Percentiles rank a stretch among this genome's conserved stretches.
phyloP scores from a whole-genome alignment of 345 rosid genomes.

The Linum trigynum region DNA sequence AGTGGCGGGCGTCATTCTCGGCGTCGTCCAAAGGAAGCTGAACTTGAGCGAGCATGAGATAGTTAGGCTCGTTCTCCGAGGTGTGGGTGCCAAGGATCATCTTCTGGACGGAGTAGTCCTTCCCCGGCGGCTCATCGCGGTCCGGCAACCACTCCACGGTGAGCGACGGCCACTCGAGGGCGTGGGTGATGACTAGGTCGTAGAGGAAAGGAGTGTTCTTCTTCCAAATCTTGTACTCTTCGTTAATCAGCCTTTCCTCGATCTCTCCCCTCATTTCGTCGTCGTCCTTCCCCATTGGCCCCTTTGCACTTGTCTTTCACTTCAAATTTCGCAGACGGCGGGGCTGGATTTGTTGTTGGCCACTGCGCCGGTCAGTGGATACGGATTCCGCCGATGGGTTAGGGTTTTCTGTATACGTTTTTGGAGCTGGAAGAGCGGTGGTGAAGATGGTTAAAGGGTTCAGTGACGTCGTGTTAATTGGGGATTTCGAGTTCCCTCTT shows the following conservation, averaged over 20 bases:
- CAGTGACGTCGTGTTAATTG: no score
- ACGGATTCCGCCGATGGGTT: no score
- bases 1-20: conserved; percentile 86
- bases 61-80: conserved; percentile 94
- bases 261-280: conserved; percentile 95
- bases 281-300: conserved; percentile 77
- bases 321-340: no score
- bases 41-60: conserved; percentile 91
- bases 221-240: conserved; percentile 99
- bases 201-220: conserved; percentile 97
- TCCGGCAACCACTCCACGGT: conserved; percentile 95
- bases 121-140: conserved; percentile 90
- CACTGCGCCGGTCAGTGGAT: no score
- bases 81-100: conserved; percentile 98
- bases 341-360: no score
- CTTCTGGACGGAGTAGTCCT: conserved; percentile 93
- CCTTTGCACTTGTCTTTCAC: no score
- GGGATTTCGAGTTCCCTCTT: no score
- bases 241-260: conserved; percentile 84
- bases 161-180: conserved; percentile 98
- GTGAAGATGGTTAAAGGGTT: no score
- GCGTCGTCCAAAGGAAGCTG: conserved; percentile 92
- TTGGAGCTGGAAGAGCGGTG: no score
- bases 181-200: conserved; percentile 92
- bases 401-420: no score